These are phyloP conservation scores for Melanomma pulvis-pyrius DNA, from an alignment of 495 filamentous ascomycete genomes.

Conservation along the genomic window DNA sequence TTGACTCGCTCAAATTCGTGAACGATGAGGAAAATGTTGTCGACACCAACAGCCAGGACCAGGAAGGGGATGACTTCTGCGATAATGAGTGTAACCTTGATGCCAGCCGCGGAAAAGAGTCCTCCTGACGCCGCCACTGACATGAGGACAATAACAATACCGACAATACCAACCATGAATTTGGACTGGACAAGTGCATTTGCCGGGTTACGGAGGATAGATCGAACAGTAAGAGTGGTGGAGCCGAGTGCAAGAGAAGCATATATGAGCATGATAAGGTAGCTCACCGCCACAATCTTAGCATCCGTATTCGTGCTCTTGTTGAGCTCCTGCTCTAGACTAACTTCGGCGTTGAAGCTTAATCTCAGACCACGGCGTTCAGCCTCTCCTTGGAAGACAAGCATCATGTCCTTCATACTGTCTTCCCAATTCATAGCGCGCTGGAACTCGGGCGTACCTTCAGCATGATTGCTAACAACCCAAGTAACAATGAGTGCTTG, in stretches of 20 bases:
- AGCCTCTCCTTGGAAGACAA: conserved; percentile 79
- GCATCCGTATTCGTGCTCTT: conserved; percentile 97
- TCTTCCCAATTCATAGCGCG: conserved; percentile 89
- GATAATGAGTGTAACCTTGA: conserved; percentile 95
- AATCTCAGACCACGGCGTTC: conserved; percentile 74
- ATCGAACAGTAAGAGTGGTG: conserved; percentile 72
- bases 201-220: conserved; percentile 76
- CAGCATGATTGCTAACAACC: conserved; percentile 89
- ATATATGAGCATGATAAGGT: conserved; percentile 98
- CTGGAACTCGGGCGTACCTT: conserved; percentile 67
- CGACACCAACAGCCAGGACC: conserved; percentile 92
- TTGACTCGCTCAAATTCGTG: conserved; percentile 98
- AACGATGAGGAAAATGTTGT: conserved; percentile 98
- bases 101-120: conserved; percentile 81
- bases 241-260: conserved; percentile 90
- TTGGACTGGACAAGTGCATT: conserved; percentile 90
- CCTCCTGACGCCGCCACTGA: conserved; percentile 94
- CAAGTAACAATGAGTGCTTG: conserved; percentile 85
- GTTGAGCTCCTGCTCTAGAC: conserved; percentile 89
- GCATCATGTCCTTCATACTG: conserved; percentile 68
- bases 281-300: conserved; percentile 95
- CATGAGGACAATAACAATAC: conserved; percentile 95
- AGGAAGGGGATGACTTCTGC: conserved; percentile 98
- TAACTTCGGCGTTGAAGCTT: conserved; percentile 92
- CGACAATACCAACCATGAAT: conserved; percentile 87